These are phyloP conservation scores for Fusarium verrucosum DNA, from an alignment of 2,329 filamentous ascomycete species.

Conservation along the genomic window DNA sequence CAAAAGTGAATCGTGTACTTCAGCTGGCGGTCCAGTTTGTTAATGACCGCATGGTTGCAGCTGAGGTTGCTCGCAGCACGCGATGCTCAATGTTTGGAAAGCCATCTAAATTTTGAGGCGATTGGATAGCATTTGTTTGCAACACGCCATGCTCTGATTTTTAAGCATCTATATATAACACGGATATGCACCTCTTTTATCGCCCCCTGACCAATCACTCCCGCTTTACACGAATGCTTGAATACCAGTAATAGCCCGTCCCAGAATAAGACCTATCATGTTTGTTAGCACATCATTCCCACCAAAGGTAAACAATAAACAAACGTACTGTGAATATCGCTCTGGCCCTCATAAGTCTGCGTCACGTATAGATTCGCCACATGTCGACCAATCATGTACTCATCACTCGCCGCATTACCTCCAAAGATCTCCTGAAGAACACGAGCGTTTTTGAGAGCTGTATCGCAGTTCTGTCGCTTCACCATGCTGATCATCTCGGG, in stretches of 20 bases:
- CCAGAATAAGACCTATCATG: slow-evolving; percentile 70
- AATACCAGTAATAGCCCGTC: slow-evolving; percentile 75
- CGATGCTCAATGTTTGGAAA: neutral
- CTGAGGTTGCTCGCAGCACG: neutral
- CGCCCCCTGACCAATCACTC: slow-evolving; percentile 19
- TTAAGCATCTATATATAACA: slow-evolving; percentile 28
- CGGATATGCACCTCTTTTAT: slow-evolving; percentile 22
- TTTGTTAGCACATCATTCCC: slow-evolving; percentile 35
- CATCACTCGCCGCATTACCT: slow-evolving; percentile 97
- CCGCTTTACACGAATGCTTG: slow-evolving; percentile 75
- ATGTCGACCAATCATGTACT: slow-evolving; percentile 94
- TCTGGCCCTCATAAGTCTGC: slow-evolving; percentile 98
- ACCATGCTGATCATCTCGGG: slow-evolving; percentile 98
- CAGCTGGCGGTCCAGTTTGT: slow-evolving; percentile 1
- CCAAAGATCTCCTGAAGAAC: slow-evolving; percentile 94
- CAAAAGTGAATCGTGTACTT: neutral
- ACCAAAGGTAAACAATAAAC: neutral
- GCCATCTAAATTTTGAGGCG: neutral
- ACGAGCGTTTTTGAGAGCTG: slow-evolving; percentile 81
- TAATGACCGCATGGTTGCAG: too few species aligned
- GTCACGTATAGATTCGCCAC: slow-evolving; percentile 97
- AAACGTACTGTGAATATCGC: slow-evolving; percentile 90
- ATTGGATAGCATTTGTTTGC: neutral
- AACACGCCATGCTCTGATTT: slow-evolving; percentile 22
- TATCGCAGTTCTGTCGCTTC: slow-evolving; percentile 97